These are phyloP conservation scores for Globisporangium carolinianum DNA, from an alignment of 352 stramenopile genomes.

Conservation along the genomic window DNA sequence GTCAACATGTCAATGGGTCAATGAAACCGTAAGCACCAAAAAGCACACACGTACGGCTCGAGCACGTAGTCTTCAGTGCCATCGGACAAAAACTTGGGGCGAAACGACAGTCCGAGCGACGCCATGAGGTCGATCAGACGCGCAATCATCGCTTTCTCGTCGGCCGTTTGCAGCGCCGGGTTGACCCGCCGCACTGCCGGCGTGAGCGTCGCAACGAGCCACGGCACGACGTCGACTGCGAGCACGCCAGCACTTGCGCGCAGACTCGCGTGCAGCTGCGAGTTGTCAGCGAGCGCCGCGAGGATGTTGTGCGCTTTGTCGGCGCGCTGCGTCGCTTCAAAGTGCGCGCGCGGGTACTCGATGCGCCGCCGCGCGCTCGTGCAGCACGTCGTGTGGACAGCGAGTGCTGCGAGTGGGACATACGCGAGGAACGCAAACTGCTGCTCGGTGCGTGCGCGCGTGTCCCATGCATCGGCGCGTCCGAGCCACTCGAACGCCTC, in stretches of 20 bases:
- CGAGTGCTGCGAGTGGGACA: slow-evolving; percentile 62
- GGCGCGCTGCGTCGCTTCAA: slow-evolving; percentile 44
- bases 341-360: slow-evolving; percentile 61
- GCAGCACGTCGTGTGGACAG: slow-evolving; percentile 63
- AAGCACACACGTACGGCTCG: slow-evolving; percentile 53
- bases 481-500: slow-evolving; percentile 81
- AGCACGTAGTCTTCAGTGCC: slow-evolving; percentile 64
- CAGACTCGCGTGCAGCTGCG: slow-evolving; percentile 48
- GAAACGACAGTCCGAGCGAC: slow-evolving; percentile 71
- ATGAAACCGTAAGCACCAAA: neutral
- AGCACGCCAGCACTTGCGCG: slow-evolving; percentile 52
- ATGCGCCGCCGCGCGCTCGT: slow-evolving; percentile 64
- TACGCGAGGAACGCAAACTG: slow-evolving; percentile 69
- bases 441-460: slow-evolving; percentile 46
- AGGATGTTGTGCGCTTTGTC: slow-evolving; percentile 69
- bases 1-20: neutral
- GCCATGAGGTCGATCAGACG: slow-evolving; percentile 73
- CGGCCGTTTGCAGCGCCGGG: slow-evolving; percentile 41
- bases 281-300: slow-evolving; percentile 51
- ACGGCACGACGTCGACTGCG: slow-evolving; percentile 70
- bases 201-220: slow-evolving; percentile 55
- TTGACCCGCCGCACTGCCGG: slow-evolving; percentile 58
- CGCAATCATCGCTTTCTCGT: slow-evolving; percentile 62
- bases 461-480: slow-evolving; percentile 68
- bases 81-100: slow-evolving; percentile 57